Conservation (phyloP, 2,329 filamentous ascomycete species). For the Colletotrichum karsti region DNA sequence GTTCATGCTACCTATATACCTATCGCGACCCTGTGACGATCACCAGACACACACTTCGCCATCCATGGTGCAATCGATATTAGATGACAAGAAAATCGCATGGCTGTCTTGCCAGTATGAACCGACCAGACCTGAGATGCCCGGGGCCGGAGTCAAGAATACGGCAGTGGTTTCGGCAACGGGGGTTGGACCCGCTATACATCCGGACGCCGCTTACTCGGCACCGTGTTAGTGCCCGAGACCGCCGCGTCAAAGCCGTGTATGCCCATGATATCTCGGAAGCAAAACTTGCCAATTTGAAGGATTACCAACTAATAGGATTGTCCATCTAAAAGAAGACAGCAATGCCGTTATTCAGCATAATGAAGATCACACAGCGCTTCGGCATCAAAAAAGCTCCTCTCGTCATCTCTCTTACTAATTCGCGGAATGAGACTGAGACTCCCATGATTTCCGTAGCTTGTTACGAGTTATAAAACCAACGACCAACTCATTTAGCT, state of each 20-base stretch:
- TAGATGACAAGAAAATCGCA: neutral
- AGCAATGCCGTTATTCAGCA: neutral
- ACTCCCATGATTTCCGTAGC: too few species aligned
- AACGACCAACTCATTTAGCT: too few species aligned
- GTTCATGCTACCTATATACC: neutral
- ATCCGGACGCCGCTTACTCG: neutral
- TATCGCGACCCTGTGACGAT: neutral
- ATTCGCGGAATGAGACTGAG: too few species aligned
- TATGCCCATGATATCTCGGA: neutral
- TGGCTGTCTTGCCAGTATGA: neutral
- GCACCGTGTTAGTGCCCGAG: neutral
- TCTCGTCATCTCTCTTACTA: neutral
- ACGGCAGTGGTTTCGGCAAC: neutral
- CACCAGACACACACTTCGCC: neutral
- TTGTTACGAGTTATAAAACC: too few species aligned
- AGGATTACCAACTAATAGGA: too few species aligned
- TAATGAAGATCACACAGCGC: too few species aligned
- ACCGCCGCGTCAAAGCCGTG: accelerated
- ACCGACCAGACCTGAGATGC: neutral
- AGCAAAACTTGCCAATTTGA: accelerated
- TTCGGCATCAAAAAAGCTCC: neutral
- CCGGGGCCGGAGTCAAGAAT: neutral
- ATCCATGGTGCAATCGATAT: accelerated
- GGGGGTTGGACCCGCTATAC: neutral
- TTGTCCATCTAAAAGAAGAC: neutral